Percentiles rank a stretch among this genome's conserved stretches.
These are phyloP conservation scores for Citrus inodora DNA, from an alignment of 345 rosid species.

Conservation along the genomic window DNA sequence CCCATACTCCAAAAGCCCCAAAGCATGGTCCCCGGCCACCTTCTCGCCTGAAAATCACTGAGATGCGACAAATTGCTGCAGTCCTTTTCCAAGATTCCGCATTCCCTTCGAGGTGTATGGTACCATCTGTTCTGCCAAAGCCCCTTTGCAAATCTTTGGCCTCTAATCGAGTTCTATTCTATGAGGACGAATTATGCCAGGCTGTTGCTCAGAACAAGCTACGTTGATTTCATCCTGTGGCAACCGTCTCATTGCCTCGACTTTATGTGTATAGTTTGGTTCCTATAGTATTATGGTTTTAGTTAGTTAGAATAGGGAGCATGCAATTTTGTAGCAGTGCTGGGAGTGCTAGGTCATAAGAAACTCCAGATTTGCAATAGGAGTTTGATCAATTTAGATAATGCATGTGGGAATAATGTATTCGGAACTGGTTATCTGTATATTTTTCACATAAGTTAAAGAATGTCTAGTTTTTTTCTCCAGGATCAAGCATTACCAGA, in stretches of 20 bases:
- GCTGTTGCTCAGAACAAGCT: slow-evolving; percentile 64
- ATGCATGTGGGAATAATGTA: slow-evolving; percentile 34
- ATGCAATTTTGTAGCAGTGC: slow-evolving; percentile 66
- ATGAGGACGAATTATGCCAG: slow-evolving; percentile 92
- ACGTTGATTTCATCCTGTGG: slow-evolving; percentile 28
- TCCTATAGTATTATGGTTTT: slow-evolving; percentile 29
- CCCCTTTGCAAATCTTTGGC: slow-evolving; percentile 69
- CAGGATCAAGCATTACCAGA: too few species aligned
- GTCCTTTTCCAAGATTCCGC: slow-evolving; percentile 86
- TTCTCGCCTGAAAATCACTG: slow-evolving; percentile 57
- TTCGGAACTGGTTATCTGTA: slow-evolving; percentile 37
- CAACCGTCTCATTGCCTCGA: slow-evolving; percentile 8
- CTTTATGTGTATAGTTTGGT: slow-evolving; percentile 52
- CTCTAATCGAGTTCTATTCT: slow-evolving; percentile 78
- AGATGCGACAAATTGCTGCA: slow-evolving; percentile 83
- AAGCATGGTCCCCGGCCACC: slow-evolving; percentile 92
- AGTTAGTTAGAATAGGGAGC: slow-evolving; percentile 40
- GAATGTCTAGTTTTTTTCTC: slow-evolving; percentile 7
- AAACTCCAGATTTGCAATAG: slow-evolving; percentile 28
- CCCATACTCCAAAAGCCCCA: slow-evolving; percentile 90
- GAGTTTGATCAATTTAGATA: slow-evolving; percentile 23
- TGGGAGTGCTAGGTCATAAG: slow-evolving; percentile 34
- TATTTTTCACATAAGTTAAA: slow-evolving; percentile 32
- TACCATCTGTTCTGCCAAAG: slow-evolving; percentile 76
- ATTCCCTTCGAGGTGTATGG: slow-evolving; percentile 69